Percentiles rank a stretch among this genome's conserved stretches.
phyloP scores from a whole-genome alignment of 2,329 filamentous ascomycete species.

The Pyrenophora teres region DNA sequence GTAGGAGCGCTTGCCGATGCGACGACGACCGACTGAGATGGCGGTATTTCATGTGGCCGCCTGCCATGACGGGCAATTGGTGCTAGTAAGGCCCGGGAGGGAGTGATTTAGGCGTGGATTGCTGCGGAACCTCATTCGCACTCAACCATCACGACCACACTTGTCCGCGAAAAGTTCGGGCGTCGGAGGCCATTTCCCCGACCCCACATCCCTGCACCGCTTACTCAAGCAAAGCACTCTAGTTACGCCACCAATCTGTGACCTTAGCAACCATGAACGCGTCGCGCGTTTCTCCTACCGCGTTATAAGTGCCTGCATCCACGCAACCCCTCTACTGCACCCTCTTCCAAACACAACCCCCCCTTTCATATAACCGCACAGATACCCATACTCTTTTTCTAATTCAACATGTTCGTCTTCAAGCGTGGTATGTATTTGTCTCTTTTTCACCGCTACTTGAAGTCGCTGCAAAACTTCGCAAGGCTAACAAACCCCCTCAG shows the following conservation, averaged over 20 bases:
- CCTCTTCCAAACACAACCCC: constrained; percentile 26
- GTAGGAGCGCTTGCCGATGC: constrained; percentile 88
- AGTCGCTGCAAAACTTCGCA: constrained; percentile 25
- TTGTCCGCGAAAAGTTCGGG: constrained; percentile 32
- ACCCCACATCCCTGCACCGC: constrained; percentile 11
- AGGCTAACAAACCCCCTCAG: constrained; percentile 56
- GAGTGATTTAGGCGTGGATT: constrained; percentile 11
- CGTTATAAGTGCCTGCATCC: constrained; percentile 37
- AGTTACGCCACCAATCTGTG: constrained; percentile 17
- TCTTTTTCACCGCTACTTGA: constrained; percentile 15
- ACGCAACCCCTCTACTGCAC: constrained; percentile 25
- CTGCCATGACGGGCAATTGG: constrained; percentile 67
- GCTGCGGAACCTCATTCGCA: constrained; percentile 7
- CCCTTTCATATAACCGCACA: constrained; percentile 34
- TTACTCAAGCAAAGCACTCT: constrained; percentile 29
- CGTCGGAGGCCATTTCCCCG: constrained; percentile 26
- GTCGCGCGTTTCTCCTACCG: constrained; percentile 30
- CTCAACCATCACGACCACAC: neutral
- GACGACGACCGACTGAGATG: constrained; percentile 84
- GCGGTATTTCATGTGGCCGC: constrained; percentile 83
- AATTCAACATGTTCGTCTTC: constrained; percentile 49
- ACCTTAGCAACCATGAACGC: constrained; percentile 23
- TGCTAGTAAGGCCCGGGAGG: constrained; percentile 1
- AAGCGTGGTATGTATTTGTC: constrained; percentile 47
- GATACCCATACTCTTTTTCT: constrained; percentile 30